Base-by-base conservation (phyloP, 2,329 filamentous ascomycete species). In the Sporothrix humicola region DNA sequence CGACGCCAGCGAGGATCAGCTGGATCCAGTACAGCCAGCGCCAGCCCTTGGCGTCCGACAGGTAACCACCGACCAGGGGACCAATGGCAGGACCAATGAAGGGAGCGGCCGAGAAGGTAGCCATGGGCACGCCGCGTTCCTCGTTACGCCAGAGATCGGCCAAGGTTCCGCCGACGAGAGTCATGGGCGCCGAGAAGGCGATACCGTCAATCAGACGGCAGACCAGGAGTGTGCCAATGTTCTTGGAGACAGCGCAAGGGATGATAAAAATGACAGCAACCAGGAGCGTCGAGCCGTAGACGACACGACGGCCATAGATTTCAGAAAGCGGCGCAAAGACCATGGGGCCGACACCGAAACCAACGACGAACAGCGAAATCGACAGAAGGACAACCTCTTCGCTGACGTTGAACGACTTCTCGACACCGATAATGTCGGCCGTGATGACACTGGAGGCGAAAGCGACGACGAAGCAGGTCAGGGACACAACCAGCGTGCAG, bases 51-150 rank as follows among this genome's bases (percentile, higher is more conserved):
- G 74, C 73, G 23, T 78, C 76, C 6, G 75, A 75, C 31, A 78
- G 73, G 70, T 68, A 78, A 95, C 93, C 94, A 76, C 94, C 94
- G 7, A 91, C 87, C 0, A 97, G 86, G 8, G 92, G 92, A 75
- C 92, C 92, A 76, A 93, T 90, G 1, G 92, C 93, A 68, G 93
- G 93, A 0, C 93, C 93, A 61, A 95, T 87, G 79, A 96, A 96
- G 0, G 93, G 93, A 0, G 93, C 93, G 2, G 93, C 93, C 13
- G 89, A 92, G 81, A 96, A 97, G 17, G 92, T 92, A 2, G 93
- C 93, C 93, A 97, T 96, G 20, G 93, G 92, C 1, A 96, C 91
- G 78, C 93, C 93, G 71, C 93, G 88, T 82, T 97, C 93, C 80
- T 96, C 93, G 69, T 91, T 93, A 74, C 84, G 89, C 93, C 93